Evolutionary conservation across 768 basidiomycete species (phyloP), one percentile per base, ranked within the genome.

Genomic region (Suillus bovinus): DNA sequence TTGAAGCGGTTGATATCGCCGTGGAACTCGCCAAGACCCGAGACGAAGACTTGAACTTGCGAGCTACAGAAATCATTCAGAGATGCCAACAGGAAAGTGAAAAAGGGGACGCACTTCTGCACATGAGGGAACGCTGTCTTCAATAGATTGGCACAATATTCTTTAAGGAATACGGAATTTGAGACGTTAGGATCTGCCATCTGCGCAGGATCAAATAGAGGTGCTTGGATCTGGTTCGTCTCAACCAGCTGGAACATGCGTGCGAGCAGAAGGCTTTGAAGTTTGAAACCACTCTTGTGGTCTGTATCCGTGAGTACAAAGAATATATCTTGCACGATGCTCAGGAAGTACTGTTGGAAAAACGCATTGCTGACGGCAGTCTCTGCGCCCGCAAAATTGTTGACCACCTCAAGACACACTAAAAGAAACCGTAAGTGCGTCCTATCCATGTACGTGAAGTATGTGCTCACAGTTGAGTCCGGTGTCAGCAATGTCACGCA

Each of bases 241-340:
- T 96, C 91, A 41, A 96, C 92, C 29, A 99, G 85, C 73, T 93
- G 90, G 84, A 97, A 96, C 81, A 99, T 85, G 36, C 93, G 86
- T 20, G 94, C 91, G 50, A 99, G 87, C n/a, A 99, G 82, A 68
- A 93, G 79, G 68, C 91, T 92, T 77, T 98, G 96, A 63, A 95
- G 82, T 77, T 97, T 98, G 83, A 98, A 97, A 31, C 96, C 96
- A 69, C 93, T 95, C 86, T 98, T 99, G 82, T 99, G 96, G 76
- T 99, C 96, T 6, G 96, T 88, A 73, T 99, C 96, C 34, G 96
- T 98, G 50, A 99, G 82, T 46, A 99, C 96, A 68, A 93, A 98
- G 85, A 99, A 95, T 44, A 93, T 93, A 74, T 99, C 97, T 68
- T 96, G 94, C 39, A 97, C 81, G 70, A 98, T 88, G 71, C 88